Evolutionary conservation across 352 stramenopile species (phyloP).

Genomic region (Pythium coloratum): DNA sequence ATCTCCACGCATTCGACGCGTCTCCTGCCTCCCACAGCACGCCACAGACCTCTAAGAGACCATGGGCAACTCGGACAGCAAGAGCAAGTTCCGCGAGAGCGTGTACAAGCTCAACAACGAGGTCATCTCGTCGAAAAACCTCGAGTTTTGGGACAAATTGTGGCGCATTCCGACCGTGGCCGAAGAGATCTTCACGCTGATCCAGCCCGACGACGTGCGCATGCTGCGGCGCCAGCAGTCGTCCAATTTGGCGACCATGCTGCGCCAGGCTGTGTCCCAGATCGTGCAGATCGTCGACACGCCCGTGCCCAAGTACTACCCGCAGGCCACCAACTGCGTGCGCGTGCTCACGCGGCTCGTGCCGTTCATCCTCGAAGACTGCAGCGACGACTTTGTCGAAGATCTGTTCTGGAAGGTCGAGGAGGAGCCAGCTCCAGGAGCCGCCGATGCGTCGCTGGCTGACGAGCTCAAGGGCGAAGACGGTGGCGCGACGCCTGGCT

Average conservation of each 20-base stretch:
- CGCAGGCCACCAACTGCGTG: constrained; percentile 83
- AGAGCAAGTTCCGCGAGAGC: constrained; percentile 91
- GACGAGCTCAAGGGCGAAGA: constrained; percentile 44
- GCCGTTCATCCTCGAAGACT: constrained; percentile 84
- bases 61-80: constrained; percentile 90
- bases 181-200: constrained; percentile 90
- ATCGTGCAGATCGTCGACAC: constrained; percentile 87
- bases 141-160: constrained; percentile 91
- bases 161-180: constrained; percentile 87
- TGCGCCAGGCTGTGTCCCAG: constrained; percentile 76
- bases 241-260: constrained; percentile 80
- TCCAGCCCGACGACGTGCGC: constrained; percentile 86
- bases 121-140: constrained; percentile 79
- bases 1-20: background rate
- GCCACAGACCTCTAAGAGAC: background rate
- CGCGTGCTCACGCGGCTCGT: constrained; percentile 81
- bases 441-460: constrained; percentile 30
- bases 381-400: constrained; percentile 80
- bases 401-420: constrained; percentile 77
- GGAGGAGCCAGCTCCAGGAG: constrained; percentile 17
- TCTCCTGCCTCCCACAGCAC: background rate
- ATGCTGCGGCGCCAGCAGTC: constrained; percentile 87
- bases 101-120: constrained; percentile 92
- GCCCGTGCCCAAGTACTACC: constrained; percentile 87
- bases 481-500: background rate